Base-by-base conservation (phyloP, 768 basidiomycete species). In the Neoboletus subvelutipes region DNA sequence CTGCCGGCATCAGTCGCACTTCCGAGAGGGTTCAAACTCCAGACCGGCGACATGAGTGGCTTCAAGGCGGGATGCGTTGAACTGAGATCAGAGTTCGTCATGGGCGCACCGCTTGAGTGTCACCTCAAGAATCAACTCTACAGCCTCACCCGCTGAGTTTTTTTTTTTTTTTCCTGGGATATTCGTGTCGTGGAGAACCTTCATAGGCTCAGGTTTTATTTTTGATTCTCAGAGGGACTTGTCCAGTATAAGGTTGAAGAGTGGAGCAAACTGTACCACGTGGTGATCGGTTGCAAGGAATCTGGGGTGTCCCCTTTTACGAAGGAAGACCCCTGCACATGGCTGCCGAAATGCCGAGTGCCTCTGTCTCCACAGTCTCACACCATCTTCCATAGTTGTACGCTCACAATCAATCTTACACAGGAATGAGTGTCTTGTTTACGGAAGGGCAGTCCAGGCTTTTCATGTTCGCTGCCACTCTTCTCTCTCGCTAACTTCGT, bases 301-400 rank as follows among this genome's bases (percentile, higher is more conserved):
- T 71, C 59, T 67, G 60, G 69, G 69, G 69, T 71, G 67, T 55
- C 48, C 59, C 60, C 18, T 18, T 57, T 62, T 42, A 51, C 40
- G 0, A 51, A 37, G 43, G 54, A 10, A n/a, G n/a, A 1, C 20
- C 39, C 52, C 26, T 57, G 24, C 55, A 52, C 58, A 62, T 62
- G 58, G 57, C 50, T 49, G 70, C 70, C 70, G 70, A 73, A 51
- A 71, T 71, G 70, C 70, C 70, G 70, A 72, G 41, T 50, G 40
- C 61, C 62, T 59, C 55, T 45, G 54, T 71, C 66, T 71, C 70
- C 70, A 72, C 70, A 73, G 18, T 73, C 68, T 73, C 71, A 62
- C 71, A 71, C 71, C 59, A 28, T 57, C 53, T 59, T 56, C 64
- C 49, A 62, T 64, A 70, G 56, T 62, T 64, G 59, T 70, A 55